Evolutionary conservation across 2,329 filamentous ascomycete species (phyloP).

Genomic region (Lachnum nothofagi): DNA sequence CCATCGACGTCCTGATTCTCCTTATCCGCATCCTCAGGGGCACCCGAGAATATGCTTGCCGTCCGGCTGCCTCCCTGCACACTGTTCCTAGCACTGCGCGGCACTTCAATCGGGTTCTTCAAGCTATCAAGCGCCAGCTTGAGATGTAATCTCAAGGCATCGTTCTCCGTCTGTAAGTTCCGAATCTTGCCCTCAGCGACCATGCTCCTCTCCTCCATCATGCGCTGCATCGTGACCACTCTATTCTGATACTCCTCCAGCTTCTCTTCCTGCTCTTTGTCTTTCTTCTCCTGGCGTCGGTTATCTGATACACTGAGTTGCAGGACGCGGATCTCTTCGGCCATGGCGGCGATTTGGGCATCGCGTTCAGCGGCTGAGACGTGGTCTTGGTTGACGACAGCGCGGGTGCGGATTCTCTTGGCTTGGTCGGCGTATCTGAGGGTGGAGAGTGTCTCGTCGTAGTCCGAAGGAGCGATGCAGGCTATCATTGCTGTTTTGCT

Average conservation of each 20-base stretch:
- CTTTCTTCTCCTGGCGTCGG: conserved; percentile 67
- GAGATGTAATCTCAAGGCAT: conserved; percentile 79
- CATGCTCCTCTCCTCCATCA: conserved; percentile 91
- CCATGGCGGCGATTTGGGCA: conserved; percentile 89
- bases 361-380: conserved; percentile 89
- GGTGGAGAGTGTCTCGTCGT: conserved; percentile 94
- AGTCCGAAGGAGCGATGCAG: conserved; percentile 90
- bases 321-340: conserved; percentile 82
- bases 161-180: conserved; percentile 82
- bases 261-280: conserved; percentile 64
- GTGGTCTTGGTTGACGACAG: conserved; percentile 92
- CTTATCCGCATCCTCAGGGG: conserved; percentile 25
- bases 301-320: conserved; percentile 70
- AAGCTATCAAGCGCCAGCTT: conserved; percentile 79
- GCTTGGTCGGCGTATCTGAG: conserved; percentile 96
- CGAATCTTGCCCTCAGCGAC: conserved; percentile 93
- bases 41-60: conserved; percentile 15
- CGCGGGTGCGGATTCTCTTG: conserved; percentile 91
- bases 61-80: conserved; percentile 16
- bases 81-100: conserved; percentile 34
- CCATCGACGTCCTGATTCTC: conserved; percentile 20
- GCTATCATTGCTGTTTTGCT: conserved; percentile 99
- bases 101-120: conserved; percentile 78
- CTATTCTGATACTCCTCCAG: conserved; percentile 93
- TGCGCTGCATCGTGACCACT: conserved; percentile 81